Conservation (phyloP, 2,329 filamentous ascomycete species). For the Orbilia ellipsospora region DNA sequence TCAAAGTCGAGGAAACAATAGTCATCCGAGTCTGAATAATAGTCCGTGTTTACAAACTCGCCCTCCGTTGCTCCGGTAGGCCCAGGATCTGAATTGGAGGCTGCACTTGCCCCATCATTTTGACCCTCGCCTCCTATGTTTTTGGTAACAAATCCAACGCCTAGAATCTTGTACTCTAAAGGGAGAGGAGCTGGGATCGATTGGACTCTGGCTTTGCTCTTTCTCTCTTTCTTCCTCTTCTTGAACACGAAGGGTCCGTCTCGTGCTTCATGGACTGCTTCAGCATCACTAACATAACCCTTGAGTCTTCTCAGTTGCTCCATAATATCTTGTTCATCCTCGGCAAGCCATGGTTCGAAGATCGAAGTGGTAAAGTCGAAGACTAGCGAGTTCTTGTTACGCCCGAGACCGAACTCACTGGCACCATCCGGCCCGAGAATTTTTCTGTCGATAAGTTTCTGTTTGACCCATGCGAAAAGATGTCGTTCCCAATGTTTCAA, state of each 20-base stretch:
- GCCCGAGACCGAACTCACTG: neutral
- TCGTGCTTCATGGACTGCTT: neutral
- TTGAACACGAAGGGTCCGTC: slow-evolving; percentile 6
- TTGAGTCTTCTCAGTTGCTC: neutral
- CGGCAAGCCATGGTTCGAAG: slow-evolving; percentile 9
- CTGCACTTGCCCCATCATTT: neutral
- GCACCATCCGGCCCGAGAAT: slow-evolving; percentile 11
- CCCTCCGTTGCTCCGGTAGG: neutral
- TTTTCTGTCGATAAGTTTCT: slow-evolving; percentile 2
- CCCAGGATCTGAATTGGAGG: neutral
- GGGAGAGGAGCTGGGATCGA: neutral
- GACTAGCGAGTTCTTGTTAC: neutral
- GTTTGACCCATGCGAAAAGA: slow-evolving; percentile 14
- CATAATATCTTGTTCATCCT: neutral
- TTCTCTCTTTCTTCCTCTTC: slow-evolving; percentile 2
- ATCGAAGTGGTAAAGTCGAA: slow-evolving; percentile 1
- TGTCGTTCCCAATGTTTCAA: slow-evolving; percentile 46
- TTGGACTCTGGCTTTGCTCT: neutral
- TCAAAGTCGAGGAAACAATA: slow-evolving; percentile 15
- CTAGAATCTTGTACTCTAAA: neutral
- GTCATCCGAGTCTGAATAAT: slow-evolving; percentile 24
- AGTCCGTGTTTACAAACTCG: neutral
- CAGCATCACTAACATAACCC: neutral
- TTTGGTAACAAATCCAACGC: neutral
- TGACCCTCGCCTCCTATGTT: neutral